Evolutionary conservation across 208 protist species (phyloP).

Genomic region (Strigomonas oncopelti): DNA sequence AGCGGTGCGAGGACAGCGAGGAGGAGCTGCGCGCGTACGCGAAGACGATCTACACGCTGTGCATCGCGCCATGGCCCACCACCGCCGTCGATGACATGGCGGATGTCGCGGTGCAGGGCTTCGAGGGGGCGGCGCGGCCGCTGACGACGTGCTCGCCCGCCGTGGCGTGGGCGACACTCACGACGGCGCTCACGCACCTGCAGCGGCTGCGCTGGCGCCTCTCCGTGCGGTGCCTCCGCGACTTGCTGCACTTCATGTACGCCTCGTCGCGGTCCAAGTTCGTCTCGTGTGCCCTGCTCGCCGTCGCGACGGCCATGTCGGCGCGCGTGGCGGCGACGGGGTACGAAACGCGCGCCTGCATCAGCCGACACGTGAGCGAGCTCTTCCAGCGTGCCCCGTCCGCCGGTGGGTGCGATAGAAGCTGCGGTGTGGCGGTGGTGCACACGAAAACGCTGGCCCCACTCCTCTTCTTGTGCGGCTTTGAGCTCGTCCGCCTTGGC

Average conservation of each 20-base stretch:
- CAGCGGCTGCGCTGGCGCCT: slow-evolving; percentile 26
- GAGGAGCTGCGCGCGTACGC: slow-evolving; percentile 36
- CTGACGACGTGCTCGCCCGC: slow-evolving; percentile 21
- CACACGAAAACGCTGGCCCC: not conserved
- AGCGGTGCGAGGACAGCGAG: slow-evolving; percentile 45
- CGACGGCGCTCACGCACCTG: slow-evolving; percentile 24
- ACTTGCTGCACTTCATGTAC: slow-evolving; percentile 59
- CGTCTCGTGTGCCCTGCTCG: slow-evolving; percentile 35
- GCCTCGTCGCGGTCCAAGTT: slow-evolving; percentile 32
- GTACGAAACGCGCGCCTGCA: slow-evolving; percentile 27
- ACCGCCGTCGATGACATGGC: not conserved
- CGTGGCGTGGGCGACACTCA: slow-evolving; percentile 44
- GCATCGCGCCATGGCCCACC: slow-evolving; percentile 10
- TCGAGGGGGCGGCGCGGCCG: not conserved
- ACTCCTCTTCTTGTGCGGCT: slow-evolving; percentile 33
- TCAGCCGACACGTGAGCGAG: slow-evolving; percentile 23
- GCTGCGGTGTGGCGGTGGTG: not conserved
- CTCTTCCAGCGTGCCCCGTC: slow-evolving; percentile 16
- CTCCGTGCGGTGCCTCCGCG: slow-evolving; percentile 33
- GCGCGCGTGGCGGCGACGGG: slow-evolving; percentile 37
- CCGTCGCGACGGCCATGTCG: slow-evolving; percentile 35
- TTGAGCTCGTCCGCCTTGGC: slow-evolving; percentile 49
- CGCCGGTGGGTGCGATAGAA: not conserved
- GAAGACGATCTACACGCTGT: slow-evolving; percentile 30
- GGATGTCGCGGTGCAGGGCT: not conserved